Evolutionary conservation across 2,329 filamentous ascomycete genomes (phyloP), one percentile per base, ranked within the genome.

Genomic region (Verticillium zaregamsianum): DNA sequence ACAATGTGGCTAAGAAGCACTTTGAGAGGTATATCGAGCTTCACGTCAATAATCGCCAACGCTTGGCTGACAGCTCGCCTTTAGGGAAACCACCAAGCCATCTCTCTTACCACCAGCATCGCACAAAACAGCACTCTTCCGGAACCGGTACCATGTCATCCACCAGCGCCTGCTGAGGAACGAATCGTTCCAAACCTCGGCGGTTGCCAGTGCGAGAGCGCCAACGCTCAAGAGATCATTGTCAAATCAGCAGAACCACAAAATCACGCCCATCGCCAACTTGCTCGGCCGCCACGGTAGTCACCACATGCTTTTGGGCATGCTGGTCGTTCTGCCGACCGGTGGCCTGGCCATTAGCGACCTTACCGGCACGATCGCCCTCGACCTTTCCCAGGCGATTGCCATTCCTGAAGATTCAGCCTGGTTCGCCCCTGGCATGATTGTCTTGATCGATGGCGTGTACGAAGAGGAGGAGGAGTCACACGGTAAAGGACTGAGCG

Each of bases 391-490:
- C 23, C 90, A 94, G 70, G 92, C 94, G 0, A 87, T 88, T 25
- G 87, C 90, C 15, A 89, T 97, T 61, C 93, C 93, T 0, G 88
- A 92, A 63, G 89, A 94, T 70, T 92, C 91, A 28, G 90, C 91
- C 4, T 99, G 93, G 90, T 97, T 97, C 71, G 88, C 90, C 5
- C 93, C 95, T 0, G 96, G 96, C 3, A 98, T 98, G 93, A 91
- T 99, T 57, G 91, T 98, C 3, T 83, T 99, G 0, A 87, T 97
- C 0, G 95, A 99, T 69, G 95, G 95, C 7, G 88, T 94, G n/a
- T 99, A 99, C 71, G 93, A 97, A 72, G 95, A 98, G 73, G 93
- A 97, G 68, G 92, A 93, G 64, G 85, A 88, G 65, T 88, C 86
- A 23, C 78, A 82, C 2, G 88, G 89, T 17, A 88, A 87, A 23